phyloP scores from a whole-genome alignment of 805 yeast species.

The Candida suzukii region DNA sequence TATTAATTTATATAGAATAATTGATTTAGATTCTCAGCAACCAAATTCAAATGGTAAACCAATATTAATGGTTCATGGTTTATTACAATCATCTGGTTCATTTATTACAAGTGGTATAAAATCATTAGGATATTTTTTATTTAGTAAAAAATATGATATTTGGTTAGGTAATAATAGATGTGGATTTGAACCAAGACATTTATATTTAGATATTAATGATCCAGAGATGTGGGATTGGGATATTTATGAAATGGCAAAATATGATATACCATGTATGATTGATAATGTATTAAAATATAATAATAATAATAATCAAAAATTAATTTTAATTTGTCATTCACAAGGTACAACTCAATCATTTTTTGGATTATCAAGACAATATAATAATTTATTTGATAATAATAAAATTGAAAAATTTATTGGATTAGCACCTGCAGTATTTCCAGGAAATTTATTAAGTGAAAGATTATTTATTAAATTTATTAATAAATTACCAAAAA shows the following conservation, averaged over 20 bases:
- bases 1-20: constrained; percentile 55
- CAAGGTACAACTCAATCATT: constrained; percentile 92
- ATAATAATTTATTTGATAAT: constrained; percentile 26
- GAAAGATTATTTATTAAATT: constrained; percentile 54
- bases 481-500: constrained; percentile 44
- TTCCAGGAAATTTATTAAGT: constrained; percentile 71
- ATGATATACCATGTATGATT: constrained; percentile 71
- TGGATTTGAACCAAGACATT: constrained; percentile 71
- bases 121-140: constrained; percentile 59
- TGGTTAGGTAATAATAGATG: constrained; percentile 92
- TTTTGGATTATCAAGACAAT: constrained; percentile 50
- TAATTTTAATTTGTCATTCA: constrained; percentile 75
- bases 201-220: constrained; percentile 32
- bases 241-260: constrained; percentile 70
- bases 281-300: constrained; percentile 44
- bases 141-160: constrained; percentile 59
- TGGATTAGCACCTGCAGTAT: constrained; percentile 87
- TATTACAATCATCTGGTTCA: constrained; percentile 82
- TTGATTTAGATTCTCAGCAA: constrained; percentile 17
- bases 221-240: constrained; percentile 90
- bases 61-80: constrained; percentile 74
- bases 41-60: constrained; percentile 38
- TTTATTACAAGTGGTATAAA: constrained; percentile 77
- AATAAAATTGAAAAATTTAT: constrained; percentile 56
- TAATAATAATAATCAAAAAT: constrained; percentile 26